Evolutionary conservation across 768 basidiomycete species (phyloP), one percentile per base, ranked within the genome.

Genomic region (Amanita rubescens): DNA sequence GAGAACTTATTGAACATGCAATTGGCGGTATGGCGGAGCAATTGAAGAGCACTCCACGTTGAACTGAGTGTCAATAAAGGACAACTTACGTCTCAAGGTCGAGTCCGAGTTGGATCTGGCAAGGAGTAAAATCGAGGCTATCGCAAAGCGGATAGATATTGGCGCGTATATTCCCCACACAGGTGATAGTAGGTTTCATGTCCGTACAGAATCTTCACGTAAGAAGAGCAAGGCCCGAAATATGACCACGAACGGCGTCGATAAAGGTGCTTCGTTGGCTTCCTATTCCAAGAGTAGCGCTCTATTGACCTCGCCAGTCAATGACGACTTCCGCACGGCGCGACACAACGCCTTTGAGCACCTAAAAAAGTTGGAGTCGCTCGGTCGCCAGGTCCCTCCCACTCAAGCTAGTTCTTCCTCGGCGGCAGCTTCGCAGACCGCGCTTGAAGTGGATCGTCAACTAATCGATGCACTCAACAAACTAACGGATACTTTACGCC

Each of bases 1-100:
- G 91, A 94, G 72, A 93, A 88, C 59, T 76, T 97, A 56, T 72
- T 96, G 12, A 82, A 82, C 59, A 84, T 89, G 69, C 69, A 75
- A 30, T 62, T 82, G 37, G 74, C 74, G 43, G 84, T 84, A 55
- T 60, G 74, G 67, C 10, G 35, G 34, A 50, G 19, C 10, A 17
- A 43, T 42, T 27, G 61, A 65, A 20, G 22, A 47, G 12, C n/a
- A 25, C 30, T 15, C 41, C 5, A 24, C 32, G 39, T 49, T 32
- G 38, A 24, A 8, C 24, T 56, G 51, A 44, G 25, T 44, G 55
- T 33, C 59, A 51, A 25, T 51, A 24, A 46, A 87, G 81, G 84
- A 81, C 53, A 70, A 71, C n/a, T 77, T 91, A 59, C 79, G 88
- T 33, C 65, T 71, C 17, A 78, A 87, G 70, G 87, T 94, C 22